phyloP scores from a whole-genome alignment of 2,329 filamentous ascomycete species.

The Aspergillus proliferans region DNA sequence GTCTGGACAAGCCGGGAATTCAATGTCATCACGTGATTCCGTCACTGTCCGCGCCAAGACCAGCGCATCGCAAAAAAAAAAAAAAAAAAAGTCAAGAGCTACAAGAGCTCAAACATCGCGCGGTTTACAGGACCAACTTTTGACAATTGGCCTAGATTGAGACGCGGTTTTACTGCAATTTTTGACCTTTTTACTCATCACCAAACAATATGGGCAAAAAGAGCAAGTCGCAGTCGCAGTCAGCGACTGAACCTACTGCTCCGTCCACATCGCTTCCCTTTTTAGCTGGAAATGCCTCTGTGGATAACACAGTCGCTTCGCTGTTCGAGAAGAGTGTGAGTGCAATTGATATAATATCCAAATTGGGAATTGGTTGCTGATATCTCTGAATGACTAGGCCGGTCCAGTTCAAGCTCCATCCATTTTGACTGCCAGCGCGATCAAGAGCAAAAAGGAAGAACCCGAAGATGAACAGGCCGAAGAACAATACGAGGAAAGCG shows the following conservation, averaged over 20 bases:
- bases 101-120: background rate
- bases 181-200: background rate
- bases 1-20: background rate
- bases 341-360: constrained; percentile 13
- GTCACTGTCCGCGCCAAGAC: background rate
- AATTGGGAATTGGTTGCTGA: constrained; percentile 3
- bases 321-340: constrained; percentile 69
- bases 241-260: constrained; percentile 10
- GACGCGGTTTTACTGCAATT: background rate
- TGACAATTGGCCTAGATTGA: no score
- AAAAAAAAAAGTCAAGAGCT: constrained; percentile 1
- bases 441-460: constrained; percentile 12
- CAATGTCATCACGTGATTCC: background rate
- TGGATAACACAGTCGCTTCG: constrained; percentile 64
- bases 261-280: constrained; percentile 19
- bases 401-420: constrained; percentile 36
- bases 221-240: constrained; percentile 24
- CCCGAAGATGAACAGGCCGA: constrained; percentile 18
- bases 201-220: constrained; percentile 28
- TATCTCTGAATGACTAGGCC: constrained; percentile 19
- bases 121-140: background rate
- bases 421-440: constrained; percentile 8
- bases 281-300: constrained; percentile 55
- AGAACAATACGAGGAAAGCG: constrained; percentile 20
- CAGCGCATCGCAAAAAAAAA: background rate